phyloP scores from a whole-genome alignment of 352 stramenopile genomes.

The Pythium phragmitis region DNA sequence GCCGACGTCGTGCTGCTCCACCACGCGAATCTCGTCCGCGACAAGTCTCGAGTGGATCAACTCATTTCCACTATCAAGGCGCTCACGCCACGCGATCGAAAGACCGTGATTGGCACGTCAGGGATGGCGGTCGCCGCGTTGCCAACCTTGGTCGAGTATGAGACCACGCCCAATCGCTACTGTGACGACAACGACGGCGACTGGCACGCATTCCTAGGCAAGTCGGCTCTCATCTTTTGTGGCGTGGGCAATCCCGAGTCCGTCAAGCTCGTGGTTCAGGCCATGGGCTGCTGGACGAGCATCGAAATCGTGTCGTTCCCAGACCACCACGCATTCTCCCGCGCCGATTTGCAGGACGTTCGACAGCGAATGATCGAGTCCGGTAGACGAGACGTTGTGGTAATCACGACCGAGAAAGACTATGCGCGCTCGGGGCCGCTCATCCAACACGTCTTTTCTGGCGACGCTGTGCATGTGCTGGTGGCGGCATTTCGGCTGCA shows the following conservation, averaged over 20 bases:
- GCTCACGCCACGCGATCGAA: conserved; percentile 9
- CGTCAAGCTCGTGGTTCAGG: conserved; percentile 42
- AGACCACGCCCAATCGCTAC: conserved; percentile 2
- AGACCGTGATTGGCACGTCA: conserved; percentile 47
- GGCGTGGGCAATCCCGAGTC: conserved; percentile 70
- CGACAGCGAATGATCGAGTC: conserved; percentile 10
- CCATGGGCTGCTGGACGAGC: conserved; percentile 28
- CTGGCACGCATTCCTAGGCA: conserved; percentile 19
- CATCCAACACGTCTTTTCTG: conserved; percentile 14
- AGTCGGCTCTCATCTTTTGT: conserved; percentile 45
- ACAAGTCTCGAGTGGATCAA: conserved; percentile 7
- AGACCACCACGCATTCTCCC: conserved; percentile 58
- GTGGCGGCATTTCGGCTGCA: conserved; percentile 14
- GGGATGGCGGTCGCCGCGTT: conserved; percentile 44
- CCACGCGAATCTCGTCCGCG: conserved; percentile 45
- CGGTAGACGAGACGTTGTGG: conserved; percentile 24
- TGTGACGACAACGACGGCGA: background rate
- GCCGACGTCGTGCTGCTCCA: conserved; percentile 62
- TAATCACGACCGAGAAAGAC: conserved; percentile 76
- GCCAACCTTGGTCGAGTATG: conserved; percentile 1
- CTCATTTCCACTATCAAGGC: conserved; percentile 24
- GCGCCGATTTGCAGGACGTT: conserved; percentile 37
- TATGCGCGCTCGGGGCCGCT: conserved; percentile 32
- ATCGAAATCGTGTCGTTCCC: conserved; percentile 53
- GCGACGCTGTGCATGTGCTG: conserved; percentile 13